phyloP scores from a whole-genome alignment of 352 stramenopile species.

The Phytophthora boehmeriae region DNA sequence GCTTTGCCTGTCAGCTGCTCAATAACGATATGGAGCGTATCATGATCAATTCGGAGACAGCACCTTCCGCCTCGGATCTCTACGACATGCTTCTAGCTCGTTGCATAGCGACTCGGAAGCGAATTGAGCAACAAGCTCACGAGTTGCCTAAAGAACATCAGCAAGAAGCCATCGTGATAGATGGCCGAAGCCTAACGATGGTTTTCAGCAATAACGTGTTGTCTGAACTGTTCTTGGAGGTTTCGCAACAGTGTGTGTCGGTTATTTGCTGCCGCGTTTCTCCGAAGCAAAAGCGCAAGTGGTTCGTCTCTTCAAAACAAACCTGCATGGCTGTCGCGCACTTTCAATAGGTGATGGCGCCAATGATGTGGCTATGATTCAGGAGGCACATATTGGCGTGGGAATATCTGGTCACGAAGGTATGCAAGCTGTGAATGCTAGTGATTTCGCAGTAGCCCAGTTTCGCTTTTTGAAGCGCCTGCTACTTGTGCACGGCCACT shows the following conservation, averaged over 20 bases:
- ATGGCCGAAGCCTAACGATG: slow-evolving; percentile 75
- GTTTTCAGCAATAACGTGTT: slow-evolving; percentile 75
- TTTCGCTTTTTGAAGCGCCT: slow-evolving; percentile 97
- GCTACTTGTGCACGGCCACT: slow-evolving; percentile 98
- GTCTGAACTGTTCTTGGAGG: slow-evolving; percentile 83
- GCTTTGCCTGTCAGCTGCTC: slow-evolving; percentile 95
- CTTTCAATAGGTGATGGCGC: slow-evolving; percentile 98
- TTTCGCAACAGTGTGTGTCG: slow-evolving; percentile 81
- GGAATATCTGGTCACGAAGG: slow-evolving; percentile 99
- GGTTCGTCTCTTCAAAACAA: slow-evolving; percentile 86
- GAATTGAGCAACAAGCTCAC: slow-evolving; percentile 31
- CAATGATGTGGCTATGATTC: slow-evolving; percentile 99
- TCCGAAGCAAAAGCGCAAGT: slow-evolving; percentile 92
- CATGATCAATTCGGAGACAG: slow-evolving; percentile 77
- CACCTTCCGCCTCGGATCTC: slow-evolving; percentile 52
- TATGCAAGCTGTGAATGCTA: slow-evolving; percentile 98
- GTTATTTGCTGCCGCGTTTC: slow-evolving; percentile 93
- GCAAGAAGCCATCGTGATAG: slow-evolving; percentile 75
- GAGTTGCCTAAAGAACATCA: slow-evolving; percentile 12
- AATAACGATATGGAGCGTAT: slow-evolving; percentile 95
- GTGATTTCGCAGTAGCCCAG: slow-evolving; percentile 98
- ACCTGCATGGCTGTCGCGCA: slow-evolving; percentile 85
- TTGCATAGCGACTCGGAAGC: slow-evolving; percentile 50
- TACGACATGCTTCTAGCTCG: slow-evolving; percentile 65
- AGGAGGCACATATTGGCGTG: slow-evolving; percentile 98